phyloP scores from a whole-genome alignment of 2,329 filamentous ascomycete species.

The Emergomyces pasteurianus region DNA sequence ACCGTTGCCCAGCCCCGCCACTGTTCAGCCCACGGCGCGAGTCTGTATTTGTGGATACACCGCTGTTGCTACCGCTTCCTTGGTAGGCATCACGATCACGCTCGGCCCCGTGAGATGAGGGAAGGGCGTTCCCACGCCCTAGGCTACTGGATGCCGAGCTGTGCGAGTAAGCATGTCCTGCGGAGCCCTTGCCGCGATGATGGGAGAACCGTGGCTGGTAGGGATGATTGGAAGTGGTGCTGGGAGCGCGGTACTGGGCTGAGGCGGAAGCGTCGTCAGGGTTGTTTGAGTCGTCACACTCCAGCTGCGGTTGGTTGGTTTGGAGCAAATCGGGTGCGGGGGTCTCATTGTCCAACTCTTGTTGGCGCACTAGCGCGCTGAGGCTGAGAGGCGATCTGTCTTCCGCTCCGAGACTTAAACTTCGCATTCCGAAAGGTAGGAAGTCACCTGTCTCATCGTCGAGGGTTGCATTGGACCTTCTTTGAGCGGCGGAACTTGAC shows the following conservation, averaged over 20 bases:
- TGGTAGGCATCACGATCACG: constrained; percentile 23
- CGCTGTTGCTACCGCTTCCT: constrained; percentile 30
- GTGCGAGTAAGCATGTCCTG: constrained; percentile 26
- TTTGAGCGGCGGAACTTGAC: constrained; percentile 34
- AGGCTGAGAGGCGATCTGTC: constrained; percentile 23
- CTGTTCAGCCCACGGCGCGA: constrained; percentile 22
- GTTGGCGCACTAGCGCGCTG: constrained; percentile 22
- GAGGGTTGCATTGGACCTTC: constrained; percentile 18
- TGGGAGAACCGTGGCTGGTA: constrained; percentile 29
- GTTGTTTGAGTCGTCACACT: constrained; percentile 1
- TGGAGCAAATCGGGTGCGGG: constrained; percentile 14
- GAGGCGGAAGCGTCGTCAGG: constrained; percentile 13
- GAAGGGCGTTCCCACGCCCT: constrained; percentile 23
- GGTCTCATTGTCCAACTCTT: constrained; percentile 18
- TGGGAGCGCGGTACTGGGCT: constrained; percentile 18
- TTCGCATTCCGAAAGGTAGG: constrained; percentile 35
- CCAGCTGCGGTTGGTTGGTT: constrained; percentile 11
- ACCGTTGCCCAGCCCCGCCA: constrained; percentile 16
- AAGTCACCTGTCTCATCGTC: constrained; percentile 34
- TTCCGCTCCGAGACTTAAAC: constrained; percentile 35
- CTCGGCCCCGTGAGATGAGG: constrained; percentile 22
- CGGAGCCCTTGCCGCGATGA: constrained; percentile 27
- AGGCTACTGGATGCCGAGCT: constrained; percentile 30
- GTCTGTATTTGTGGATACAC: constrained; percentile 21
- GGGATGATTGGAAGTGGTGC: constrained; percentile 20